Percentiles rank a stretch among this genome's conserved stretches.
Evolutionary conservation across 2,329 filamentous ascomycete species (phyloP).

Genomic region (Aspergillus fumigatiaffinis): DNA sequence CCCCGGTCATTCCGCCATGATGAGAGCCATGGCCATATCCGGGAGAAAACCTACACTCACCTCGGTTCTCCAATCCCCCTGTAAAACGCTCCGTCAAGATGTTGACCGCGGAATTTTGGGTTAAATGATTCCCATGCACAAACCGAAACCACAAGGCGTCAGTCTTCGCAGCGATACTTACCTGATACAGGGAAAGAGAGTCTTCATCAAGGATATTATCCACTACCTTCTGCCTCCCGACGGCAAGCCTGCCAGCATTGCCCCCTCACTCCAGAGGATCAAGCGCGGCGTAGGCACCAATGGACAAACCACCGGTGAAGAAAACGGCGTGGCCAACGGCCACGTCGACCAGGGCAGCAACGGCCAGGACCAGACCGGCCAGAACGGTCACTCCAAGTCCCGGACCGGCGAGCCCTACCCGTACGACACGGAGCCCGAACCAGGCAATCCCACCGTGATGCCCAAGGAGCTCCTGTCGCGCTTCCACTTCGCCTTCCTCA

Average conservation of each 20-base stretch:
- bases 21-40: neutral
- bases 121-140: neutral
- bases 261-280: conserved; percentile 65
- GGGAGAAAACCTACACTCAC: neutral
- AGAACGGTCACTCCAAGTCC: conserved; percentile 26
- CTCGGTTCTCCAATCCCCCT: neutral
- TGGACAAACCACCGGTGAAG: conserved; percentile 13
- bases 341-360: conserved; percentile 8
- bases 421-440: conserved; percentile 57
- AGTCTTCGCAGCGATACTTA: conserved; percentile 33
- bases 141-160: neutral
- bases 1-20: neutral
- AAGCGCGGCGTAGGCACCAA: conserved; percentile 59
- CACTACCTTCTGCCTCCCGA: conserved; percentile 83
- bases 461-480: conserved; percentile 68
- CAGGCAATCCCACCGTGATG: conserved; percentile 78
- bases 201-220: conserved; percentile 98
- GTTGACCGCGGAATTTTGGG: neutral
- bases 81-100: neutral
- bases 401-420: conserved; percentile 49
- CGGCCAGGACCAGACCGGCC: conserved; percentile 2
- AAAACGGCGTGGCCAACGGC: conserved; percentile 22
- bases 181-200: conserved; percentile 69
- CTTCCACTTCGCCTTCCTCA: conserved; percentile 95
- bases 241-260: conserved; percentile 63